Base-by-base conservation (phyloP, 31 red algal species). In the Odonthalia washingtoniensis region DNA sequence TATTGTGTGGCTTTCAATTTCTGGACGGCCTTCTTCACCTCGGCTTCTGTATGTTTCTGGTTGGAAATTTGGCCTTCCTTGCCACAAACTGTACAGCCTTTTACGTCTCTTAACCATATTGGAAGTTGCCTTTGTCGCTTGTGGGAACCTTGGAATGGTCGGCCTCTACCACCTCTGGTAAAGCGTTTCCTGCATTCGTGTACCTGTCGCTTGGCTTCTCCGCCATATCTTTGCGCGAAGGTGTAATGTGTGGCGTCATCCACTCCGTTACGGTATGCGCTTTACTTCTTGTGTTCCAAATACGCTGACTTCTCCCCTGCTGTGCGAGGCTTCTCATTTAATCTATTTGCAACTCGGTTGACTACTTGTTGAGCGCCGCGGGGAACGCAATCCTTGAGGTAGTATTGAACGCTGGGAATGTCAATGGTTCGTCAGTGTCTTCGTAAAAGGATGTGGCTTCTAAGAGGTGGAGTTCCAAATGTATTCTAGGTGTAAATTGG, bases 1-100 rank as follows among this genome's bases (percentile, higher is more conserved):
- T 41, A 46, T 2, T 75, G 27, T 21, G 30, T 33, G 1, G 26
- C 17, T 46, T 65, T 75, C 46, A 86, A 2, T 1, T 44, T 35
- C n/a, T 65, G 40, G 32, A 86, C 74, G 4, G 69, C 67, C 32
- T 35, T 35, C 21, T 33, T 9, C 0, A 86, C 46, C 17, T 86
- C 82, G 33, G 52, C 43, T 4, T 64, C 46, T 35, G 69, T 27
- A 31, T 86, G 82, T 21, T 69, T 35, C 5, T 38, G 53, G 5
- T 32, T 6, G 1, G 80, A 42, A 36, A 44, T n/a, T n/a, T n/a
- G 40, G 24, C 69, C 62, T 45, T 83, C 40, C 31, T 83, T 1
- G 41, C 80, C 62, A 49, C 64, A 83, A 3, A 83, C 80, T 12
- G 49, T 68, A 46, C 80, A 83, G 0, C 64, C 80, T 18, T 83